Evolutionary conservation across 805 yeast species (phyloP).

Genomic region (Gaillardinia entomophila): DNA sequence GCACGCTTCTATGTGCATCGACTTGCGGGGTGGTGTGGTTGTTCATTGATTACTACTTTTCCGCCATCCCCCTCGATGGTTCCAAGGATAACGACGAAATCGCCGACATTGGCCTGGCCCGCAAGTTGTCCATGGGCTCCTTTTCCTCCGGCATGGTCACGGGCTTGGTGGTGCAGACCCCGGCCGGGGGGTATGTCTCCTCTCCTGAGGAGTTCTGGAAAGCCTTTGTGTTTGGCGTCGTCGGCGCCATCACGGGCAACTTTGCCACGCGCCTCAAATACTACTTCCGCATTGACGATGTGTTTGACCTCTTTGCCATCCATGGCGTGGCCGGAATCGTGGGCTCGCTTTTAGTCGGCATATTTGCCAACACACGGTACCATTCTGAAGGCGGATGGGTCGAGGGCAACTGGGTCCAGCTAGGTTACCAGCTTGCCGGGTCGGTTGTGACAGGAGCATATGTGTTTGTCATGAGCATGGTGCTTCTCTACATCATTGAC

Average conservation of each 20-base stretch:
- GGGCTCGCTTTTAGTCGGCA: constrained; percentile 36
- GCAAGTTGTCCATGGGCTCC: constrained; percentile 31
- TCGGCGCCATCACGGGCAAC: constrained; percentile 33
- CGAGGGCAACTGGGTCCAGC: constrained; percentile 32
- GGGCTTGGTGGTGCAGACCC: constrained; percentile 38
- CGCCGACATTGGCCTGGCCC: neutral
- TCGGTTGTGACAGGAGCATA: constrained; percentile 27
- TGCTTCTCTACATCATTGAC: constrained; percentile 31
- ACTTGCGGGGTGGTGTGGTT: constrained; percentile 33
- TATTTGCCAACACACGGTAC: constrained; percentile 29
- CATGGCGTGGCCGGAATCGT: constrained; percentile 38
- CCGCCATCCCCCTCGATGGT: constrained; percentile 33
- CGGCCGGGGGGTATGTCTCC: constrained; percentile 37
- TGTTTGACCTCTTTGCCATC: constrained; percentile 38
- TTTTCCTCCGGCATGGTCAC: constrained; percentile 36
- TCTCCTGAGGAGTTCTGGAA: constrained; percentile 34
- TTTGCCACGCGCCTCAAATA: constrained; percentile 36
- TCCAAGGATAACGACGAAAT: neutral
- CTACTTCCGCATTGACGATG: constrained; percentile 34
- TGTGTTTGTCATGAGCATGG: constrained; percentile 25
- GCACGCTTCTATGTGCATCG: constrained; percentile 28
- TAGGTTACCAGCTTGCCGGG: constrained; percentile 36
- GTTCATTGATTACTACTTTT: constrained; percentile 31
- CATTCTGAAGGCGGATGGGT: constrained; percentile 38
- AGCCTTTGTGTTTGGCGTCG: constrained; percentile 30